Evolutionary conservation across 1,284 basidiomycete genomes (phyloP), one percentile per base, ranked within the genome.

Genomic region (Pholiota adiposa): DNA sequence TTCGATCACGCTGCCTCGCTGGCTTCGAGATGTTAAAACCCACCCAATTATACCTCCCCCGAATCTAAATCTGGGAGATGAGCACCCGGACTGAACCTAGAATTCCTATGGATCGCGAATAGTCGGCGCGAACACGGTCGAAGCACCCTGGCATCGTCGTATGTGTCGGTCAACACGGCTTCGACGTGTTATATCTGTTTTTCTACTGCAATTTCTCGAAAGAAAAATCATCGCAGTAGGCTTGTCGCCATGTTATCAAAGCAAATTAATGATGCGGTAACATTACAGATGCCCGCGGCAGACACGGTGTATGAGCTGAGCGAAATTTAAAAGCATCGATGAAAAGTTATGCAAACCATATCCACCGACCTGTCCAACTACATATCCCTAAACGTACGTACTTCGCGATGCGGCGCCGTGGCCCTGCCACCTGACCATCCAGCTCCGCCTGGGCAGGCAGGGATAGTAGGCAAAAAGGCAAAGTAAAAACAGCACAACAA

Each of bases 1-100:
- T 46, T 46, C 44, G 14, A 4, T 46, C 21, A 23, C 12, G 7
- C 4, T 27, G 14, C 11, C 2, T 46, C 25, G 44, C 44, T 27
- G 23, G 23, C 44, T 23, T 5, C 7, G 41, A 18, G 41, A 43
- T 21, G 41, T 18, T 11, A 43, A 9, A 43, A 23, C n/a, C 9
- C 8, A 61, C 40, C 61, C 58, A 51, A 58, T 65, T 67, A 62
- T 60, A 63, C 65, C 58, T 49, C 48, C 23, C 48, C 29, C 23
- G 36, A 51, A 51, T 25, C 14, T 11, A 58, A 21, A 55, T 54
- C 48, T 44, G 56, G 51, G 18, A n/a, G n/a, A n/a, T 43, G 41
- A 18, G 21, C 41, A 23, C 18, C 21, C 6, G 4, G 41, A 43
- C 19, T 43, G 40, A 19, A 43, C 40, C 40, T 43, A 43, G 40